These are phyloP conservation scores for Pachysandra terminalis DNA, from an alignment of 164 flowering plant genomes.

Conservation along the genomic window DNA sequence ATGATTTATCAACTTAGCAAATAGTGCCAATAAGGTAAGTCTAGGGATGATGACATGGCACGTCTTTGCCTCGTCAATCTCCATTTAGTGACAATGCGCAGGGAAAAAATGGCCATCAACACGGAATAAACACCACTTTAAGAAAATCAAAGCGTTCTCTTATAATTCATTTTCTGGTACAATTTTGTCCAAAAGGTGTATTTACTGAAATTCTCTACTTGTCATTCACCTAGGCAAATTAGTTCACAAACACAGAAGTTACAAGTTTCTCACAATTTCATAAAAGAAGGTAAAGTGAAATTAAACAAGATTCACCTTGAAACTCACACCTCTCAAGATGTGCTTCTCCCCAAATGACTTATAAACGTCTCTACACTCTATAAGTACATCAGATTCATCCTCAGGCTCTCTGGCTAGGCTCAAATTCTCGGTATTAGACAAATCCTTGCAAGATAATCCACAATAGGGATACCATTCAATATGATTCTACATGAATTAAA, in stretches of 20 bases:
- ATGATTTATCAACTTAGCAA: no score
- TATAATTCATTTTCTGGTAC: no score
- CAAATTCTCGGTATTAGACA: conserved; percentile 22
- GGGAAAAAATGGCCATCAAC: no score
- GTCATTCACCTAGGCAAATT: background rate
- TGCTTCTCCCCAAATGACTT: conserved; percentile 96
- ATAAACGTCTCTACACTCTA: conserved; percentile 82
- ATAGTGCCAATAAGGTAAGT: no score
- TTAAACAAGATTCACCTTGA: conserved; percentile 58
- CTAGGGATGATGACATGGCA: no score
- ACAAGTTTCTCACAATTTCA: background rate
- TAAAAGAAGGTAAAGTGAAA: background rate
- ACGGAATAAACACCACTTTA: no score
- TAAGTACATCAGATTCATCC: conserved; percentile 69
- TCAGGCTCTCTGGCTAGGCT: conserved; percentile 25
- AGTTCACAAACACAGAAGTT: background rate
- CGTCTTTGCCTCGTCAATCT: no score
- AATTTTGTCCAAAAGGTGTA: no score
- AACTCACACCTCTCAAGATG: conserved; percentile 89
- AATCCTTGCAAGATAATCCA: conserved; percentile 31
- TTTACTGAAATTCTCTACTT: no score
- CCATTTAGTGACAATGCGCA: no score
- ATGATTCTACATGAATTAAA: background rate
- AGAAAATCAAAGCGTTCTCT: no score
- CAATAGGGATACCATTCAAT: conserved; percentile 6